These are phyloP conservation scores for Mycosphaerella arachidis DNA, from an alignment of 2,329 filamentous ascomycete species.

Conservation along the genomic window DNA sequence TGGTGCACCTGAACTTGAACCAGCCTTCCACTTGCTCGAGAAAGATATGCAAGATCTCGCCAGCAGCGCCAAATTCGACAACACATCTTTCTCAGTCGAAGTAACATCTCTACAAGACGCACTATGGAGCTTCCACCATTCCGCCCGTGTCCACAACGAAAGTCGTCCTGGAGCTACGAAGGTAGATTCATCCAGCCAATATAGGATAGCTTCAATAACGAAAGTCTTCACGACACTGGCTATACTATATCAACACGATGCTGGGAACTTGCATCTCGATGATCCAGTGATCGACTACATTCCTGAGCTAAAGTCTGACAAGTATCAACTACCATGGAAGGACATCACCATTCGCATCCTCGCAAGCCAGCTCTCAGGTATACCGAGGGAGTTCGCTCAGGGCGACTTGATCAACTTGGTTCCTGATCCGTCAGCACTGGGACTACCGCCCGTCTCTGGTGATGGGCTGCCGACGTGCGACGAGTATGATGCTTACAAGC, in stretches of 20 bases:
- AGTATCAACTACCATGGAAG: constrained; percentile 39
- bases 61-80: constrained; percentile 28
- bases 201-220: constrained; percentile 38
- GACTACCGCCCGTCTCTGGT: constrained; percentile 35
- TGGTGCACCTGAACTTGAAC: constrained; percentile 27
- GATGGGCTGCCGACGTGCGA: constrained; percentile 34
- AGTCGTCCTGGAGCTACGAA: constrained; percentile 34
- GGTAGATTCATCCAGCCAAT: constrained; percentile 38
- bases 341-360: constrained; percentile 41
- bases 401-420: constrained; percentile 13
- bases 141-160: constrained; percentile 34
- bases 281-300: constrained; percentile 43
- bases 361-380: constrained; percentile 41
- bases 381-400: constrained; percentile 38
- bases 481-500: constrained; percentile 31
- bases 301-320: constrained; percentile 44
- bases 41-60: constrained; percentile 25
- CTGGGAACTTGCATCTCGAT: constrained; percentile 45
- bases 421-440: constrained; percentile 24
- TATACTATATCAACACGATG: constrained; percentile 51
- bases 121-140: constrained; percentile 39
- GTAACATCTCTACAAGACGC: constrained; percentile 37
- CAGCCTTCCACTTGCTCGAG: constrained; percentile 32
- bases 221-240: constrained; percentile 50
- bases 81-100: constrained; percentile 39